phyloP scores from a whole-genome alignment of 2,329 filamentous ascomycete species.

The Trichoderma pleuroti region DNA sequence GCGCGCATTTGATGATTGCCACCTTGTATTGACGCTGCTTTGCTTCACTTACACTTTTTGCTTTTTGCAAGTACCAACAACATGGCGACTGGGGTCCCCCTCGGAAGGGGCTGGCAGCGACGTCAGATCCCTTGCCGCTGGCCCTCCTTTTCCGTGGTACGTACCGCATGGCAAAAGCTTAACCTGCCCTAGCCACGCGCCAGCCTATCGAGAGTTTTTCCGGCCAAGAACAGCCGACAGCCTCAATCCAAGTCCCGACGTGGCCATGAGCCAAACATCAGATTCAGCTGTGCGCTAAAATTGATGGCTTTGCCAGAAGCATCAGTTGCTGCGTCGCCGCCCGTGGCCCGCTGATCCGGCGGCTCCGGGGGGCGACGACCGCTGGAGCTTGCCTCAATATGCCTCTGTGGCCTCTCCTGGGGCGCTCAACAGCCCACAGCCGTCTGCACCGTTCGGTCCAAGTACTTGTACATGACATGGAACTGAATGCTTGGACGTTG shows the following conservation, averaged over 20 bases:
- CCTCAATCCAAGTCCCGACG: conserved; percentile 18
- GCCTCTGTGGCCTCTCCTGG: background rate
- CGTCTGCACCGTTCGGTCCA: background rate
- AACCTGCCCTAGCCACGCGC: conserved; percentile 2
- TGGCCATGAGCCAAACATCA: conserved; percentile 6
- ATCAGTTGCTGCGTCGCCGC: background rate
- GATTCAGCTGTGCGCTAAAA: conserved; percentile 14
- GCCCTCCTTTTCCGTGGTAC: conserved; percentile 1
- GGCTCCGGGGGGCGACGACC: conserved; percentile 1
- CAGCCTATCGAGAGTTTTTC: conserved; percentile 11
- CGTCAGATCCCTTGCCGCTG: conserved; percentile 17
- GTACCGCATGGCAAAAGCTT: conserved; percentile 15
- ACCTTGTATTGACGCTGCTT: too few relatives aligned
- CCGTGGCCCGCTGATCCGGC: conserved; percentile 4
- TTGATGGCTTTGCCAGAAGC: background rate
- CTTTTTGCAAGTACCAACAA: background rate
- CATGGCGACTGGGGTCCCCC: background rate
- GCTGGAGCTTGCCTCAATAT: too few relatives aligned
- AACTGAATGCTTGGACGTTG: background rate
- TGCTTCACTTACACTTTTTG: background rate
- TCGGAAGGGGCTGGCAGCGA: conserved; percentile 8
- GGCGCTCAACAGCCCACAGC: background rate
- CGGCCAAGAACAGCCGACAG: conserved; percentile 14
- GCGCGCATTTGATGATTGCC: too few relatives aligned
- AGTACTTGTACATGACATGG: too few relatives aligned